phyloP scores from a whole-genome alignment of 2,329 filamentous ascomycete species.

The Sordariomycetes sp. region DNA sequence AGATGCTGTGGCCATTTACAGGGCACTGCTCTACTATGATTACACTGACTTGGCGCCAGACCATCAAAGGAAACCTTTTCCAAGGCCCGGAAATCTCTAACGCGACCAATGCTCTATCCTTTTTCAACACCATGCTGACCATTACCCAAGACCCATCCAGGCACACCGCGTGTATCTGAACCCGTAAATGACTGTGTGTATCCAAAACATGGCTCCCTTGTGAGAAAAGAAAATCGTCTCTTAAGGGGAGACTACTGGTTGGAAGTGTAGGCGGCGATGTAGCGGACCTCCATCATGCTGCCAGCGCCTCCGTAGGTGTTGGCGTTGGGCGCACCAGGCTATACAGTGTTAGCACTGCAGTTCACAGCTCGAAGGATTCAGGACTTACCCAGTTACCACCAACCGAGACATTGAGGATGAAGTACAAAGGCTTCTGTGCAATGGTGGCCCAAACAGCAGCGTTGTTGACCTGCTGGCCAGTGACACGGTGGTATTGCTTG shows the following conservation, averaged over 20 bases:
- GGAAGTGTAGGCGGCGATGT: constrained; percentile 33
- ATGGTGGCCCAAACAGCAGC: constrained; percentile 37
- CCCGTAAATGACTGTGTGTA: no score
- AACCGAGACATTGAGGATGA: constrained; percentile 47
- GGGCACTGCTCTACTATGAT: no score
- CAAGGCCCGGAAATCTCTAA: no score
- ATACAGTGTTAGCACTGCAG: background rate
- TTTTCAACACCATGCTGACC: no score
- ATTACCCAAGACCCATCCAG: no score
- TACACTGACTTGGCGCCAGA: no score
- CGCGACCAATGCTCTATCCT: no score
- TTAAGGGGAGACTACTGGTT: constrained; percentile 9
- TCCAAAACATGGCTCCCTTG: no score
- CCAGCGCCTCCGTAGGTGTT: constrained; percentile 34
- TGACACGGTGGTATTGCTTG: constrained; percentile 29
- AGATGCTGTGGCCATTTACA: no score
- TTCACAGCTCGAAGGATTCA: background rate
- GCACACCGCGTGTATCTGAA: no score
- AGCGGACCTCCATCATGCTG: constrained; percentile 42
- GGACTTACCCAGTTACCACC: constrained; percentile 41
- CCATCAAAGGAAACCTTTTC: no score
- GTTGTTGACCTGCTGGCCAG: constrained; percentile 33
- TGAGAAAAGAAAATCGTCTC: no score
- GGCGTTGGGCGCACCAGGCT: constrained; percentile 40
- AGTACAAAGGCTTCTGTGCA: constrained; percentile 38